Conservation (phyloP, 2,329 filamentous ascomycete species). For the Colletotrichum neosansevieriae region DNA sequence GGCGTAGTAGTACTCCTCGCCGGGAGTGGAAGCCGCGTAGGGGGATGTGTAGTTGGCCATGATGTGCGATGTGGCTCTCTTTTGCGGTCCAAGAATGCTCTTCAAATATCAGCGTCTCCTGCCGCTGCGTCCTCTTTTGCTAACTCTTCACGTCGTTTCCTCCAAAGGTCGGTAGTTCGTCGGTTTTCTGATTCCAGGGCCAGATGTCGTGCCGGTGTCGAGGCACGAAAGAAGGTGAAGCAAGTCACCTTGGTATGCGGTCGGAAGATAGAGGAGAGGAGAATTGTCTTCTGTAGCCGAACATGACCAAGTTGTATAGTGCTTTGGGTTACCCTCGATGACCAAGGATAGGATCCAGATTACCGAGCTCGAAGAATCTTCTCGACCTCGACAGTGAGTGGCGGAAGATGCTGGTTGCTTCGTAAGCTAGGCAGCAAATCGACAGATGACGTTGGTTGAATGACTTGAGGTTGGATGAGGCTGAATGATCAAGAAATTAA, state of each 20-base stretch:
- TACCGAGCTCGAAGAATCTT: conserved; percentile 45
- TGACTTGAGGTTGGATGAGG: conserved; percentile 7
- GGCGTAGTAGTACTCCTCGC: conserved; percentile 65
- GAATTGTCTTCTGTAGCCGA: conserved; percentile 65
- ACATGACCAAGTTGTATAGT: conserved; percentile 62
- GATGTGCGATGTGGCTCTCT: conserved; percentile 43
- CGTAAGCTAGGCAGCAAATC: conserved; percentile 44
- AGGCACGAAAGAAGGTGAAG: conserved; percentile 59
- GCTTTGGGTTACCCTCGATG: conserved; percentile 49
- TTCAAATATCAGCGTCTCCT: conserved; percentile 36
- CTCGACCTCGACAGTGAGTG: conserved; percentile 44
- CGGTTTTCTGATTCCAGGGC: conserved; percentile 40
- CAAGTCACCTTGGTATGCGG: conserved; percentile 73
- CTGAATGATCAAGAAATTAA: conserved; percentile 33
- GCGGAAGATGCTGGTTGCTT: conserved; percentile 48
- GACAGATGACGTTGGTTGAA: conserved; percentile 14
- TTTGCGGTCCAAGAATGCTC: conserved; percentile 47
- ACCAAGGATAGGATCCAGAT: conserved; percentile 43
- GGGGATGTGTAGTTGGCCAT: conserved; percentile 54
- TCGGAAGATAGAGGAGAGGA: conserved; percentile 69
- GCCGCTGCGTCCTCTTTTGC: conserved; percentile 33
- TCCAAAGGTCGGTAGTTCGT: conserved; percentile 37
- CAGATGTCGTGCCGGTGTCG: conserved; percentile 59
- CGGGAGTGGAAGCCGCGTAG: conserved; percentile 60
- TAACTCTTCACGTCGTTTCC: conserved; percentile 35